Evolutionary conservation across 1,284 basidiomycete genomes (phyloP).

Genomic region (Caloboletus firmus): DNA sequence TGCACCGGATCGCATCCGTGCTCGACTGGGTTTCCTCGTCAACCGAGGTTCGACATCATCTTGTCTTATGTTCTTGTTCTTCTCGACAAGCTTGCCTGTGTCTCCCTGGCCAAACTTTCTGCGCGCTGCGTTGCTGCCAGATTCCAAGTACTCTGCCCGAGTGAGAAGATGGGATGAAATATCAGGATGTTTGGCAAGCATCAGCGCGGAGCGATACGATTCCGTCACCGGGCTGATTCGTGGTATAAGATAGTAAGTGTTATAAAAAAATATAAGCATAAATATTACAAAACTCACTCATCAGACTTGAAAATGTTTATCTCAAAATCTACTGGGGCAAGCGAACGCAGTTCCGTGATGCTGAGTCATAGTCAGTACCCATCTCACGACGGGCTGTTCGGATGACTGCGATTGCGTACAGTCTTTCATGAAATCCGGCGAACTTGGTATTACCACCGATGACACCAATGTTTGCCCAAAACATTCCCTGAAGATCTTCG

Average conservation of each 20-base stretch:
- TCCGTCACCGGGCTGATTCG: slow-evolving; percentile 67
- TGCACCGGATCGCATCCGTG: slow-evolving; percentile 24
- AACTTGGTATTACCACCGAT: slow-evolving; percentile 83
- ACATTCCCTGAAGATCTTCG: slow-evolving; percentile 81
- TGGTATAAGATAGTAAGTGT: slow-evolving; percentile 6
- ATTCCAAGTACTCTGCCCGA: slow-evolving; percentile 79
- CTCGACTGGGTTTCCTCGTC: slow-evolving; percentile 31
- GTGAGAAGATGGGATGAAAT: slow-evolving; percentile 62
- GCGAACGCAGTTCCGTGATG: slow-evolving; percentile 67
- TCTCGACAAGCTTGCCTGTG: slow-evolving; percentile 27
- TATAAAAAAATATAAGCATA: neutral
- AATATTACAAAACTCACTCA: slow-evolving; percentile 54
- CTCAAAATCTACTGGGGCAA: slow-evolving; percentile 77
- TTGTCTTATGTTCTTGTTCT: slow-evolving; percentile 19
- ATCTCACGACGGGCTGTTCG: slow-evolving; percentile 14
- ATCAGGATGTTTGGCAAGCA: slow-evolving; percentile 54
- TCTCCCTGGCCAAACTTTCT: slow-evolving; percentile 61
- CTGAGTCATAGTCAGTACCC: slow-evolving; percentile 37
- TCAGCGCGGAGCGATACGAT: slow-evolving; percentile 67
- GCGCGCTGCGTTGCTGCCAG: slow-evolving; percentile 71
- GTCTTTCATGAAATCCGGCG: slow-evolving; percentile 68
- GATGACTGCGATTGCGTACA: slow-evolving; percentile 51
- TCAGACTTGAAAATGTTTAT: slow-evolving; percentile 69
- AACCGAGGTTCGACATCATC: slow-evolving; percentile 30
- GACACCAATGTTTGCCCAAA: slow-evolving; percentile 91